These are phyloP conservation scores for Colletotrichum sp. DNA, from an alignment of 2,329 filamentous ascomycete genomes.

Conservation along the genomic window DNA sequence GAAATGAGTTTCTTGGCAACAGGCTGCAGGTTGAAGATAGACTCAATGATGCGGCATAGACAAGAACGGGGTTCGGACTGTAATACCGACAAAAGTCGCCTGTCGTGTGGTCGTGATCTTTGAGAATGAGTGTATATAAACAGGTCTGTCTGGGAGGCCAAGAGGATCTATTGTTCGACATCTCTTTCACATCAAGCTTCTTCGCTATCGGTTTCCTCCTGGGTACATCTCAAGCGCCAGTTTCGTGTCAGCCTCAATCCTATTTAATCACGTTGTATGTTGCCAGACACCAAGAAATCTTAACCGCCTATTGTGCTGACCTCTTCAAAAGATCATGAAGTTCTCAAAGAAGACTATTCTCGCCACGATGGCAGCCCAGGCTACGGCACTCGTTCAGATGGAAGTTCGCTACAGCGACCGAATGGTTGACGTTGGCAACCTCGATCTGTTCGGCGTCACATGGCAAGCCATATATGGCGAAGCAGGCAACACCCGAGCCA, in stretches of 20 bases:
- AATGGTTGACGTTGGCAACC: constrained; percentile 22
- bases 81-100: not conserved
- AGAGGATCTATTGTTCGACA: not conserved
- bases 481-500: constrained; percentile 16
- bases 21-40: too few relatives aligned
- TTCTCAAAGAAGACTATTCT: not conserved
- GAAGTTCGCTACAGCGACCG: constrained; percentile 22
- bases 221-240: not conserved
- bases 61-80: not conserved
- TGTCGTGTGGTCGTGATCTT: not conserved
- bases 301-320: accelerated
- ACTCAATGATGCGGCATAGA: accelerated
- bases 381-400: constrained; percentile 11
- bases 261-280: not conserved
- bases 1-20: not conserved
- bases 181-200: not conserved
- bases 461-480: constrained; percentile 21
- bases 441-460: constrained; percentile 18
- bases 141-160: not conserved
- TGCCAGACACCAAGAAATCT: not conserved
- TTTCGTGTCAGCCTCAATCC: not conserved
- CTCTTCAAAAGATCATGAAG: constrained; percentile 6
- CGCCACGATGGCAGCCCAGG: constrained; percentile 7
- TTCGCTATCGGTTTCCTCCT: not conserved
- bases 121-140: not conserved